Conservation (phyloP, 768 basidiomycete genomes). For the Trametes cinnabarina region DNA sequence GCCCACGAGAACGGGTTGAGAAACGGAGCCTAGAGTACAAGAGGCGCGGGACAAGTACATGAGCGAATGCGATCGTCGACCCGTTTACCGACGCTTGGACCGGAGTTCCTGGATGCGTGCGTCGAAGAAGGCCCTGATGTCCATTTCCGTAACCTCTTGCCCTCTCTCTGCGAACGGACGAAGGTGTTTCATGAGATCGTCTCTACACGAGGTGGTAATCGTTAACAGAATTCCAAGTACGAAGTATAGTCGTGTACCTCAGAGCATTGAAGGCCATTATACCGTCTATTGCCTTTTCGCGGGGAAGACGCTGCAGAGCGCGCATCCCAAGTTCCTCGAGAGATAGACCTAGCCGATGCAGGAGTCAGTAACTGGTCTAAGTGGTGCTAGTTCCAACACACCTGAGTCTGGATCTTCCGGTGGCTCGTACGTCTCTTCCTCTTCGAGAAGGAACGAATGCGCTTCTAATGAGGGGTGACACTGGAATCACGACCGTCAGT, state of each 20-base stretch:
- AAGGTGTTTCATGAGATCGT: slow-evolving; percentile 67
- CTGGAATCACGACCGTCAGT: slow-evolving; percentile 35
- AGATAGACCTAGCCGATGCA: slow-evolving; percentile 52
- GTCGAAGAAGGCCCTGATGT: slow-evolving; percentile 43
- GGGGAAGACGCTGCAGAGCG: slow-evolving; percentile 68
- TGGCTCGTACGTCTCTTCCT: slow-evolving; percentile 83
- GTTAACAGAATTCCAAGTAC: not conserved
- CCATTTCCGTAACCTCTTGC: slow-evolving; percentile 68
- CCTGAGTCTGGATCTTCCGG: slow-evolving; percentile 86
- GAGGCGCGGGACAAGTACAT: slow-evolving; percentile 1
- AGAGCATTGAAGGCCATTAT: slow-evolving; percentile 82
- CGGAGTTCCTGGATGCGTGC: slow-evolving; percentile 11
- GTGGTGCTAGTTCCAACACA: slow-evolving; percentile 24
- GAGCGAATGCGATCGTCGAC: not conserved
- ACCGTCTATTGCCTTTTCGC: slow-evolving; percentile 79
- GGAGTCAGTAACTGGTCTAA: not conserved
- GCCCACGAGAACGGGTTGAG: not conserved
- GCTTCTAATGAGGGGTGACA: slow-evolving; percentile 56
- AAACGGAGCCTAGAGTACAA: slow-evolving; percentile 7
- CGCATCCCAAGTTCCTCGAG: slow-evolving; percentile 83
- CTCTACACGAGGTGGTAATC: slow-evolving; percentile 39
- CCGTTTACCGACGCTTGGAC: slow-evolving; percentile 7
- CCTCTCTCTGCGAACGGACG: slow-evolving; percentile 79
- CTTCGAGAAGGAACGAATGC: slow-evolving; percentile 62
- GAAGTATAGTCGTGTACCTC: slow-evolving; percentile 50